Evolutionary conservation across 495 filamentous ascomycete species (phyloP), one percentile per base, ranked within the genome.

Genomic region (Penicillium coprophilum): DNA sequence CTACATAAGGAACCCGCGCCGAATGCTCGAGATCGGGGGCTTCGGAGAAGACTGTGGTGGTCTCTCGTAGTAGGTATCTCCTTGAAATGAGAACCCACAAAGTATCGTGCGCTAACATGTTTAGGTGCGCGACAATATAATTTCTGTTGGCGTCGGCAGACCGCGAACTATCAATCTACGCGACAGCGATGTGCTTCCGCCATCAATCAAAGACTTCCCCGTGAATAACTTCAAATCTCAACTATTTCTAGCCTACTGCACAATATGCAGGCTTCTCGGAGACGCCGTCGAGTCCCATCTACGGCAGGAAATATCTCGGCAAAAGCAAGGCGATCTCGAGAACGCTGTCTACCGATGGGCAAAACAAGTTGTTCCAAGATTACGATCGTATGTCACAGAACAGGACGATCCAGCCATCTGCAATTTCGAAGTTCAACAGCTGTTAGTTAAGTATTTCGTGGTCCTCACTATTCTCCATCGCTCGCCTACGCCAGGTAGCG

Each of bases 301-400:
- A 11, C 63, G 66, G 27, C 41, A 51, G 36, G 66, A 69, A 24
- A 68, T 68, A 11, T 66, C 63, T 17, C 58, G 60, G 11, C 63
- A 69, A 52, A 61, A 61, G 3, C 58, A 58, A 7, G 52, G 62
- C 15, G 63, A 69, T 49, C 55, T 69, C 9, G 66, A 69, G 40
- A 69, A 69, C 38, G 63, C 66, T 17, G 61, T 69, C 15, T 69
- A 64, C 46, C 43, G 66, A 55, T 69, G 66, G 66, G 63, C 66
- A 3, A 69, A 69, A 30, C 66, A 69, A 41, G 66, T 64, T 9
- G 56, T 67, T 39, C 66, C 66, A 0, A 69, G 64, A 41, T 41
- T 69, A 10, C 63, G 50, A 32, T 54, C 61, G 15, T 61, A 55
- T 8, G 64, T 58, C 6, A 17, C 52, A 1, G 19, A 40, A 0